phyloP scores from a whole-genome alignment of 2,329 filamentous ascomycete genomes.

The Paecilomyces fulvus region DNA sequence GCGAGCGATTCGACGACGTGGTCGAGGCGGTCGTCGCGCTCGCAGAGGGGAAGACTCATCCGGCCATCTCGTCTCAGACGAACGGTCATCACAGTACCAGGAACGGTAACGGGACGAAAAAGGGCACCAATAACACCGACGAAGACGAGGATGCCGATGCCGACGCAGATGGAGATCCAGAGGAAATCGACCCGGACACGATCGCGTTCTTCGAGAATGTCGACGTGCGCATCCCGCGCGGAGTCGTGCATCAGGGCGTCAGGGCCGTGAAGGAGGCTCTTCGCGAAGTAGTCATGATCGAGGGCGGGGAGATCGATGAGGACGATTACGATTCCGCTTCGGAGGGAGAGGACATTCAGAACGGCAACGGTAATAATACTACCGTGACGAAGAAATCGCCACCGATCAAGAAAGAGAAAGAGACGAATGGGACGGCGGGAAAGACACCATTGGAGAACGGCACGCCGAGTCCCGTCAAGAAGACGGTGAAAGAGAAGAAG shows the following conservation, averaged over 20 bases:
- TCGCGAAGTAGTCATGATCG: slow-evolving; percentile 41
- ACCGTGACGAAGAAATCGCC: neutral
- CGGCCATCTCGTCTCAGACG: slow-evolving; percentile 11
- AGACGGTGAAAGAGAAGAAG: slow-evolving; percentile 14
- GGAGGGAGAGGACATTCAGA: slow-evolving; percentile 6
- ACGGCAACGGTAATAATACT: neutral
- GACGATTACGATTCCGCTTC: slow-evolving; percentile 11
- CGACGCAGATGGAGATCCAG: slow-evolving; percentile 2
- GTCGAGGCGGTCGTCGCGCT: slow-evolving; percentile 45
- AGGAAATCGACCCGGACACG: slow-evolving; percentile 5
- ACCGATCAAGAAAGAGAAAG: slow-evolving; percentile 5
- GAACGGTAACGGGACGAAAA: slow-evolving; percentile 9
- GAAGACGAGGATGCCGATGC: neutral
- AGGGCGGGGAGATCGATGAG: slow-evolving; percentile 19
- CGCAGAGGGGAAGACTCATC: slow-evolving; percentile 26
- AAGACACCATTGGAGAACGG: slow-evolving; percentile 10
- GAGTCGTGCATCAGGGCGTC: slow-evolving; percentile 43
- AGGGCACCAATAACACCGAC: neutral
- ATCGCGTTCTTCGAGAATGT: slow-evolving; percentile 27
- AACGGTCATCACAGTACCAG: slow-evolving; percentile 12
- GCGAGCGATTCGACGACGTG: slow-evolving; percentile 49
- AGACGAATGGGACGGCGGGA: slow-evolving; percentile 6
- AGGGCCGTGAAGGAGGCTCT: slow-evolving; percentile 45
- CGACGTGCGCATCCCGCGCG: slow-evolving; percentile 42
- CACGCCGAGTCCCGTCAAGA: slow-evolving; percentile 16